A percentile compares a stretch with the other conserved stretches of the same genome.
These are phyloP conservation scores for Ensete glaucum DNA, from an alignment of 176 grass and related monocot genomes.

Conservation along the genomic window DNA sequence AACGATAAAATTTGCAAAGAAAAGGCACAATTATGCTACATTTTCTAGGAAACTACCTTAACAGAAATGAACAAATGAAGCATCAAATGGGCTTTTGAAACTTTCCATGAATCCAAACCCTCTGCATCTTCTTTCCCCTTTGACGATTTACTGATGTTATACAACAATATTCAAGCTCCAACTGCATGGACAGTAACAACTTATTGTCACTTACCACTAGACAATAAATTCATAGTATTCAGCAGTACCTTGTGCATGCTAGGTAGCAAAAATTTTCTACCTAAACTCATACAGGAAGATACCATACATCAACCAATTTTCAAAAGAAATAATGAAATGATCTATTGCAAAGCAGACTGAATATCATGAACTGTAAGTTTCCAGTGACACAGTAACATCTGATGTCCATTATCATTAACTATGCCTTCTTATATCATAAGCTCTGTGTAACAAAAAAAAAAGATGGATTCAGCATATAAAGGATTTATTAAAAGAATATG, in stretches of 20 bases:
- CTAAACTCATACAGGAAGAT: background rate
- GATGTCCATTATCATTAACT: too few species aligned
- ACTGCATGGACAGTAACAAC: constrained; percentile 28
- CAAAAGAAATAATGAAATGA: background rate
- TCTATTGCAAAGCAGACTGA: background rate
- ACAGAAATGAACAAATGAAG: background rate
- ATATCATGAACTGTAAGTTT: background rate
- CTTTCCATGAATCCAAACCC: constrained; percentile 94
- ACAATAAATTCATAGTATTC: background rate
- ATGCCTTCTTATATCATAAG: too few species aligned
- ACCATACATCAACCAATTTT: background rate
- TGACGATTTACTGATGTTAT: constrained; percentile 70
- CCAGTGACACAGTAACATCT: background rate
- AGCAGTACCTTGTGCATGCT: background rate
- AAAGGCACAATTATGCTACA: background rate
- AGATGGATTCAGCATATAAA: too few species aligned
- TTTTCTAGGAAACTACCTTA: background rate
- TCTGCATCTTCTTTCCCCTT: constrained; percentile 62
- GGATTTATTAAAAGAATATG: too few species aligned
- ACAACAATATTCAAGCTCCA: constrained; percentile 90
- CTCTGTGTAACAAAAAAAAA: too few species aligned
- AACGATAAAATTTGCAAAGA: background rate
- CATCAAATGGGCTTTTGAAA: constrained; percentile 53
- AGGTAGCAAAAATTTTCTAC: background rate
- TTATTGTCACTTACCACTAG: background rate